phyloP scores from a whole-genome alignment of 1,139 yeast genomes.

The Petasospora fabianii region DNA sequence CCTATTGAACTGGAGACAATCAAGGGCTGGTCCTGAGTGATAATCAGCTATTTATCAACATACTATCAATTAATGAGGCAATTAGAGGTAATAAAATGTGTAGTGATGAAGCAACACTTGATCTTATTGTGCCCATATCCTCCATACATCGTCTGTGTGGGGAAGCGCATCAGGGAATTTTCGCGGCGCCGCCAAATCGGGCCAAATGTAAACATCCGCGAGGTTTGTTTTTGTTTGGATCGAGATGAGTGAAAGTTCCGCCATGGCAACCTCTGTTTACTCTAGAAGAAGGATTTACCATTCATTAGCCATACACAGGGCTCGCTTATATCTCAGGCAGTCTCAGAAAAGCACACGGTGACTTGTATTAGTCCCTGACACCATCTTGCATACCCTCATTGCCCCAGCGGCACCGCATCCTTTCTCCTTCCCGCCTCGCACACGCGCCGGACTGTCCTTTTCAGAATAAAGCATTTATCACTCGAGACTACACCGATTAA shows the following conservation, averaged over 20 bases:
- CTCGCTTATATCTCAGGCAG: no score
- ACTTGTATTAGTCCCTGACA: no score
- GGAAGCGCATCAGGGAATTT: not conserved
- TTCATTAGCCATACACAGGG: not conserved
- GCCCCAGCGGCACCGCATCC: no score
- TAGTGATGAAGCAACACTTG: no score
- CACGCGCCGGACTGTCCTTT: not conserved
- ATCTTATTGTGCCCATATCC: no score
- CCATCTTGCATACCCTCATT: no score
- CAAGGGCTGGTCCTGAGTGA: conserved; percentile 16
- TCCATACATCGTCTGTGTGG: no score
- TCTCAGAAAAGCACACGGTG: no score
- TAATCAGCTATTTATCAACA: no score
- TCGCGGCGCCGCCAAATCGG: conserved; percentile 5
- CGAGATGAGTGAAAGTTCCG: conserved; percentile 1
- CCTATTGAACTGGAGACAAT: conserved; percentile 46
- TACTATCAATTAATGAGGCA: no score
- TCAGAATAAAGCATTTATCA: not conserved
- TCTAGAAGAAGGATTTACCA: not conserved
- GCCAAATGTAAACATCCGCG: conserved; percentile 7
- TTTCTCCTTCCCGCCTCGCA: not conserved
- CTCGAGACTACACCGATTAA: not conserved
- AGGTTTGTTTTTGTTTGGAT: not conserved
- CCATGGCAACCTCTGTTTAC: not conserved
- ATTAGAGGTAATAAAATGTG: no score